Base-by-base conservation (phyloP, 257 asterid species). In the Petunia secreta region DNA sequence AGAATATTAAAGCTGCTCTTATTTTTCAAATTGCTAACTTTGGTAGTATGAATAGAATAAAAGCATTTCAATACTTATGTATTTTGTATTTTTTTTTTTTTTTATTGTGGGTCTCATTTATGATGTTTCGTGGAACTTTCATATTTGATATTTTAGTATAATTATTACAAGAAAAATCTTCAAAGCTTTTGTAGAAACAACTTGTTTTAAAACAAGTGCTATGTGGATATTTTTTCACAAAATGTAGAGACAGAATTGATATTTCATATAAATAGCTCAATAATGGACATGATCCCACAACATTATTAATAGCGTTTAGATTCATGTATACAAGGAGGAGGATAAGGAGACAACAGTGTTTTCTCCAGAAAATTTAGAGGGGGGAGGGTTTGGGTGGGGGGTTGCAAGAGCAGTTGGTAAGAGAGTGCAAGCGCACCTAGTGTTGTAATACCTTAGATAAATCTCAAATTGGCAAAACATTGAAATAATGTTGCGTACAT, bases 11-110 rank as follows among this genome's bases (percentile, higher is more conserved):
- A 71, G 60, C 43, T 71, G 77, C 25, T 71, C 43, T 10, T 10
- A 25, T 34, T 71, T 71, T 71, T 71, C 3, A 8, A 57, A 4
- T 55, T 2, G 62, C 62, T 8, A 55, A 55, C 62, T 55, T 55
- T 46, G 10, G 11, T 46, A 71, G 59, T 71, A 48, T 48, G 44
- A 68, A 71, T 11, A 71, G 44, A 71, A 71, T 71, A 59, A 43
- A 34, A 71, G 67, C 67, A 34, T 36, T 6, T 41, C 0, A 13
- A 62, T 36, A 5, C 62, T 55, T 55, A 55, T 14, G 57, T 0
- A 52, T 52, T 52, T 52, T 15, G 9, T 52, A 52, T 52, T 62
- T 62, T 36, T 25, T 36, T 8, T 15, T 25, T 2, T 25, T 60
- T 3, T 34, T 62, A 1, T 60, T 58, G 7, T 34, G 4, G 59